phyloP scores from a whole-genome alignment of 1,284 basidiomycete genomes.

The Naganishia cerealis region DNA sequence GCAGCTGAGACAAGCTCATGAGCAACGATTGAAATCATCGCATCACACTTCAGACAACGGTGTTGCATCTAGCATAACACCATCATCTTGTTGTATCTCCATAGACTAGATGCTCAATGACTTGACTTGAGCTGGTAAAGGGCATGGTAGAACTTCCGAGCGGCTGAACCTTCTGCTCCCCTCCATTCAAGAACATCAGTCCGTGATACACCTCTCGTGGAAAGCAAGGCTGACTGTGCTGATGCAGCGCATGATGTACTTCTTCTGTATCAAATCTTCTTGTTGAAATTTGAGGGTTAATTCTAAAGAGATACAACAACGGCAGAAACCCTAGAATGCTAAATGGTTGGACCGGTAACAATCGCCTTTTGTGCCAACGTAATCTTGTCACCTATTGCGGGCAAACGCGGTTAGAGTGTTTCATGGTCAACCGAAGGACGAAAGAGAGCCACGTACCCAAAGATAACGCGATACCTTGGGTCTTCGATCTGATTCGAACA shows the following conservation, averaged over 20 bases:
- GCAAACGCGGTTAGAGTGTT: background rate
- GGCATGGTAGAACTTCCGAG: too few relatives aligned
- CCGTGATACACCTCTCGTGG: too few relatives aligned
- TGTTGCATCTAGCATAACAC: background rate
- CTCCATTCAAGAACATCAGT: too few relatives aligned
- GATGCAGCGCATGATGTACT: background rate
- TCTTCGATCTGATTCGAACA: conserved; percentile 89
- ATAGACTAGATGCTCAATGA: background rate
- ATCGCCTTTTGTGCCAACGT: conserved; percentile 58
- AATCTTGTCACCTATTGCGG: conserved; percentile 37
- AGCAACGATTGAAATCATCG: background rate
- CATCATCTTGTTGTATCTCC: background rate
- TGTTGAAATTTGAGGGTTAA: background rate
- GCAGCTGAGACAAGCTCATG: conserved; percentile 5
- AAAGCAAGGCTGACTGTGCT: background rate
- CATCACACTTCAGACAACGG: background rate
- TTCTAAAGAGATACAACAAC: conserved; percentile 4
- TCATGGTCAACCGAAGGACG: background rate
- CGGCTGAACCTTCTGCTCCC: too few relatives aligned
- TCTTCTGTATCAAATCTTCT: background rate
- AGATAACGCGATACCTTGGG: conserved; percentile 90
- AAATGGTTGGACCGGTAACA: conserved; percentile 19
- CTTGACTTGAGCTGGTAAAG: background rate
- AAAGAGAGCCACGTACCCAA: conserved; percentile 65
- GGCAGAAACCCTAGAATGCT: conserved; percentile 10